Conservation (phyloP, 2,329 filamentous ascomycete genomes). For the Biscogniauxia sp. region DNA sequence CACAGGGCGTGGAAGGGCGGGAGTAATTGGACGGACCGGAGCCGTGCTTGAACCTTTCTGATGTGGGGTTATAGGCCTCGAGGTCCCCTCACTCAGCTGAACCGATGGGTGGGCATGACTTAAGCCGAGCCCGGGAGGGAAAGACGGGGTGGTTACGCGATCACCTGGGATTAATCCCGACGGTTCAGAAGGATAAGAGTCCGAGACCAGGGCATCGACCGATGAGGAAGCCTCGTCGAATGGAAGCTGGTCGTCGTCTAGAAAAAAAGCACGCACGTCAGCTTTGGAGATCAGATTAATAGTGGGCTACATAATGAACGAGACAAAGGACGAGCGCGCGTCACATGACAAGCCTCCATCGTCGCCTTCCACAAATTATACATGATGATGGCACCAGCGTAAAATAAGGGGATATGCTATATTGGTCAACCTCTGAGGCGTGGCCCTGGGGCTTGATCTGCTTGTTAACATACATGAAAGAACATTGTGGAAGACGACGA, state of each 20-base stretch:
- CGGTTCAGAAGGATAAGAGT: conserved; percentile 39
- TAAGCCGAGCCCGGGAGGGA: conserved; percentile 47
- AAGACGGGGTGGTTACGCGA: conserved; percentile 34
- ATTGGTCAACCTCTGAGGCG: conserved; percentile 43
- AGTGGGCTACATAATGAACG: conserved; percentile 27
- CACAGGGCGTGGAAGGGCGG: conserved; percentile 30
- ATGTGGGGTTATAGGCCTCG: conserved; percentile 21
- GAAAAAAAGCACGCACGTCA: conserved; percentile 41
- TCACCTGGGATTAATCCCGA: conserved; percentile 18
- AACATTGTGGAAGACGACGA: conserved; percentile 65
- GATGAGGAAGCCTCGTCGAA: conserved; percentile 60
- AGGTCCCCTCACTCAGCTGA: conserved; percentile 17
- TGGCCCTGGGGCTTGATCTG: conserved; percentile 38
- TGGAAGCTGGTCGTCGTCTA: conserved; percentile 63
- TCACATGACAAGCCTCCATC: conserved; percentile 58
- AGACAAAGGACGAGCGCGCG: conserved; percentile 31
- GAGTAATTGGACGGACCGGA: conserved; percentile 16
- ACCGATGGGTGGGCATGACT: conserved; percentile 36
- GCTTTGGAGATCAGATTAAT: conserved; percentile 24
- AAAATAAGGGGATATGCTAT: conserved; percentile 45
- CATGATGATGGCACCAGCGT: conserved; percentile 38
- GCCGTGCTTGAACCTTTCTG: conserved; percentile 14
- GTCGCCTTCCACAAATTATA: conserved; percentile 58
- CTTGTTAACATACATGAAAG: conserved; percentile 66
- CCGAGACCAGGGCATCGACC: conserved; percentile 68